Base-by-base conservation (phyloP, 2,329 filamentous ascomycete genomes). In the Cercospora sp. region DNA sequence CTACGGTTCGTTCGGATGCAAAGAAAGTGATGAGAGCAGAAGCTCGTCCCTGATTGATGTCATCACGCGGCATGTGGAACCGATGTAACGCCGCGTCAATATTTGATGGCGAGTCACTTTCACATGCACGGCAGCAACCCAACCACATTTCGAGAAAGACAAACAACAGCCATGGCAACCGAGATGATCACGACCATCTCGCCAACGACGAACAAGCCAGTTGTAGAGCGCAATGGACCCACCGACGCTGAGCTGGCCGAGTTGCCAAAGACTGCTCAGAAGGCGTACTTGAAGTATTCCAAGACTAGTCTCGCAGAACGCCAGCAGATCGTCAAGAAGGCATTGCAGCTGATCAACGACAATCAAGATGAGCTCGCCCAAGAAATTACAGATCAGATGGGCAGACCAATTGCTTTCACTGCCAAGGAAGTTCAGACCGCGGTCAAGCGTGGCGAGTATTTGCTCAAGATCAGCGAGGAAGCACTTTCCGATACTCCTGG, bases 331-430 rank as follows among this genome's bases (percentile, higher is more conserved):
- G 89, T 97, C 75, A 89, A 87, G 75, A 92, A 91, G 75, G 93
- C 94, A 1, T 82, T 98, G 55, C 86, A 89, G 70, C 81, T 92
- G 4, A 84, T 98, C 30, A 80, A 82, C 16, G 86, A 88, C 60
- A 89, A 88, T 78, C 87, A 93, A 79, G 90, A 95, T 88, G 91
- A 89, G 70, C 84, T 98, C 36, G 93, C 91, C 5, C 86, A 88
- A 73, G 94, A 97, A 79, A 83, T 98, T 68, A 97, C 94, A 0
- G 90, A 92, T 78, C 94, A 98, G 83, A 98, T 98, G 94, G 94
- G 94, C 51, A 87, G 94, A 20, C 94, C 94, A 36, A 97, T 97
- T 75, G 87, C 91, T 42, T 97, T 94, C 79, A 91, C 92, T 0
- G 89, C 86, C 58, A 93, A 89, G 73, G 94, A 98, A 82, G 86